Base-by-base conservation (phyloP, 805 yeast genomes). In the Dipodascus albidus region DNA sequence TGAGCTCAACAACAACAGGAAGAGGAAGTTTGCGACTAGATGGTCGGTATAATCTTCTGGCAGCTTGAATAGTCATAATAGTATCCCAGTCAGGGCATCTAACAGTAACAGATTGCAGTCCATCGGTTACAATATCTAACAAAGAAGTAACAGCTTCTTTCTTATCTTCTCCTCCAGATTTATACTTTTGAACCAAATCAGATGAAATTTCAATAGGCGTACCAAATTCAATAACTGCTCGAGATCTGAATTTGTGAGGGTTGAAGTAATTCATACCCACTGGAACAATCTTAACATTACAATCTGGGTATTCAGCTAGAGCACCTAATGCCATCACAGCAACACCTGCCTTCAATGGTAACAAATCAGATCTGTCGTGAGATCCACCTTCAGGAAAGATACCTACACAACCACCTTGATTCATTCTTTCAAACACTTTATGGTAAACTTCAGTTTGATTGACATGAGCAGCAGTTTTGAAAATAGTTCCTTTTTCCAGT, bases 311-410 rank as follows among this genome's bases (percentile, higher is more conserved):
- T 55, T 80, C 75, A 22, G 82, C 85, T 81, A 90, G 79, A 8
- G 98, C 93, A 6, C 98, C 99, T 27, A 93, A 74, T 0, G 98
- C 99, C 98, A 91, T 93, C 54, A 91, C 85, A 1, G 96, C 96
- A 6, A 93, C 97, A 57, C 99, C 99, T 0, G 98, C 96, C 65
- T 93, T 91, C 60, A 91, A 73, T 0, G 99, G 99, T 51, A 91
- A 74, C 60, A 91, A 70, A 58, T 88, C 95, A 0, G 98, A 82
- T 59, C 99, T 76, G 67, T 91, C 99, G 64, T 91, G 99, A 11
- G 96, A 88, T 1, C 99, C 99, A 55, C 99, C 99, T 72, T 93
- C 99, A 6, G 99, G 97, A 71, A 89, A 93, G 48, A 93, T 87
- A 9, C 98, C 98, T 35, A 93, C 70, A 57, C 95, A 87, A 54